Evolutionary conservation across 2,329 filamentous ascomycete genomes (phyloP).

Genomic region (Tolypocladium sp.): DNA sequence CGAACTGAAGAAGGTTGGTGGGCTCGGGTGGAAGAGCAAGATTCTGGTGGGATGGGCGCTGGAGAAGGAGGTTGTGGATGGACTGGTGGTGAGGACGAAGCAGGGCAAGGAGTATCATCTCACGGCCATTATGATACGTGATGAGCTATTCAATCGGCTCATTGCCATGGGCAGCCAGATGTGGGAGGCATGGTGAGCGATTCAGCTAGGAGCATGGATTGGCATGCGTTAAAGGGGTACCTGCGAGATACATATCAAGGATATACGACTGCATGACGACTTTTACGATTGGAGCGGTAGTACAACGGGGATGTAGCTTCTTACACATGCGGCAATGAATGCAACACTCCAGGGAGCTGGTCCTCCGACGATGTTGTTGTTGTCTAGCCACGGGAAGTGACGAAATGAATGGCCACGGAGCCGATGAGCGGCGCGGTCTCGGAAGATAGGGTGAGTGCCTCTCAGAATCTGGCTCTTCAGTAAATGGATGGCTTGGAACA

Average conservation of each 20-base stretch:
- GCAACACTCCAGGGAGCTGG: neutral
- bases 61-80: conserved; percentile 65
- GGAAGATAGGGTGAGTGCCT: too few relatives aligned
- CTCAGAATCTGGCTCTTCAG: too few relatives aligned
- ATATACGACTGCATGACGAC: too few relatives aligned
- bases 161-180: conserved; percentile 68
- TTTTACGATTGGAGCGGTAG: neutral
- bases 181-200: conserved; percentile 63
- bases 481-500: too few relatives aligned
- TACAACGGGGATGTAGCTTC: neutral
- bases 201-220: neutral
- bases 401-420: too few relatives aligned
- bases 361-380: neutral
- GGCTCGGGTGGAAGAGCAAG: conserved; percentile 78
- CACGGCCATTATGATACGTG: conserved; percentile 62
- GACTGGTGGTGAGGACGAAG: conserved; percentile 56
- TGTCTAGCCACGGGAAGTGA: neutral
- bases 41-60: conserved; percentile 74
- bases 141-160: conserved; percentile 74
- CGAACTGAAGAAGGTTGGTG: conserved; percentile 72
- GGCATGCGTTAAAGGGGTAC: neutral
- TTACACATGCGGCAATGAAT: neutral
- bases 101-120: conserved; percentile 48
- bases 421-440: too few relatives aligned
- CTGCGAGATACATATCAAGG: neutral